Evolutionary conservation across 2,329 filamentous ascomycete genomes (phyloP).

Genomic region (Eutypella sp.): DNA sequence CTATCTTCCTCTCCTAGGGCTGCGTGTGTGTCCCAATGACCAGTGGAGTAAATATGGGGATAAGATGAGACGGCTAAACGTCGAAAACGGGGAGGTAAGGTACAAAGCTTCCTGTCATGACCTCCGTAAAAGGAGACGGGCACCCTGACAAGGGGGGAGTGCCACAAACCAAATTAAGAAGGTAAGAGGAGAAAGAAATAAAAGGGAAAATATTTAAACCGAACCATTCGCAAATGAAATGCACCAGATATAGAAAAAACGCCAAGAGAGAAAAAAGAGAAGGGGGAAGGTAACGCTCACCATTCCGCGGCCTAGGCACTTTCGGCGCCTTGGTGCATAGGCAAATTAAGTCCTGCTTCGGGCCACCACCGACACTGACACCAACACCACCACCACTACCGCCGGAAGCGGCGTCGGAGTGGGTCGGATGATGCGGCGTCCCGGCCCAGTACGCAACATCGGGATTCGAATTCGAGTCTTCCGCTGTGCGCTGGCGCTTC

Average conservation of each 20-base stretch:
- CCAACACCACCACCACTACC: constrained; percentile 7
- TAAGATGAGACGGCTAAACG: no score
- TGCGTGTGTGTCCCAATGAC: no score
- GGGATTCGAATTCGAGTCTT: neutral
- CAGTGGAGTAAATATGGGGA: no score
- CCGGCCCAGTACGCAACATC: neutral
- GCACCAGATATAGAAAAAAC: neutral
- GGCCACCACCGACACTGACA: neutral
- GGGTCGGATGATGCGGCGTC: neutral
- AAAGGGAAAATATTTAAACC: neutral
- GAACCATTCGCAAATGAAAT: no score
- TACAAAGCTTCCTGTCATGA: no score
- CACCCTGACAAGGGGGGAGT: neutral
- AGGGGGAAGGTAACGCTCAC: constrained; percentile 34
- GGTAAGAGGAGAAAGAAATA: neutral
- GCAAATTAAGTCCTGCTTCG: constrained; percentile 42
- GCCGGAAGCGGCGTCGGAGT: constrained; percentile 3
- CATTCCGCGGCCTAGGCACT: constrained; percentile 54
- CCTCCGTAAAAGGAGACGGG: constrained; percentile 8
- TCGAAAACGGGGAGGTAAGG: no score
- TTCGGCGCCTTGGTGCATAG: constrained; percentile 53
- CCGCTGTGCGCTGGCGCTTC: neutral
- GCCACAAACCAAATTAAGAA: neutral
- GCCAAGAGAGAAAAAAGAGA: neutral
- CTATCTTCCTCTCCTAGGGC: no score